phyloP scores from a whole-genome alignment of 2,329 filamentous ascomycete genomes.

The Coniochaeta ligniaria region DNA sequence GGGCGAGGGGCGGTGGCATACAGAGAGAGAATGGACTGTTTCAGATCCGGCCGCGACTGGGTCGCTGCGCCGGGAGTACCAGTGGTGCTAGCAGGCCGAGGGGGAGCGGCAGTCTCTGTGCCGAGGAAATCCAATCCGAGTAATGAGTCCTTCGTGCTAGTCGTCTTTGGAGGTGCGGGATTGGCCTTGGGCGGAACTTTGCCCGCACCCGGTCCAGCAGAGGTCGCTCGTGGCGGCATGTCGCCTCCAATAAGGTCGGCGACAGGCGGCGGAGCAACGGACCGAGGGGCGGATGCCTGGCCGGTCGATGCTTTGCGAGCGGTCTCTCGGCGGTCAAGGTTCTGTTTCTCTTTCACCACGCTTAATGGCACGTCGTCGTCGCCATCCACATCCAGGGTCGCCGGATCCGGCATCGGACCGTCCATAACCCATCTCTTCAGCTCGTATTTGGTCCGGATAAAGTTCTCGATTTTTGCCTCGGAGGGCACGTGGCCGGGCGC shows the following conservation, averaged over 20 bases:
- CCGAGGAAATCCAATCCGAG: slow-evolving; percentile 91
- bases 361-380: slow-evolving; percentile 72
- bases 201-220: slow-evolving; percentile 57
- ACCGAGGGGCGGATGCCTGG: slow-evolving; percentile 19
- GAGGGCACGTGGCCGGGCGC: slow-evolving; percentile 86
- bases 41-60: slow-evolving; percentile 83
- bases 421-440: slow-evolving; percentile 99
- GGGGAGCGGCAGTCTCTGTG: slow-evolving; percentile 59
- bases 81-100: slow-evolving; percentile 74
- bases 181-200: slow-evolving; percentile 54
- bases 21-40: slow-evolving; percentile 93
- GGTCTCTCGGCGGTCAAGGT: slow-evolving; percentile 51
- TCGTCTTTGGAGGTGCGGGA: slow-evolving; percentile 59
- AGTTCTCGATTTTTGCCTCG: slow-evolving; percentile 98
- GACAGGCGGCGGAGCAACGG: slow-evolving; percentile 34
- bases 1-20: slow-evolving; percentile 81
- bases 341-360: slow-evolving; percentile 60
- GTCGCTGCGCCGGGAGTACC: slow-evolving; percentile 51
- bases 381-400: slow-evolving; percentile 72
- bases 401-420: slow-evolving; percentile 86
- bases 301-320: slow-evolving; percentile 52
- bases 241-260: slow-evolving; percentile 81
- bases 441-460: slow-evolving; percentile 98
- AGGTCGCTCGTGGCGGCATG: slow-evolving; percentile 64
- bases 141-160: slow-evolving; percentile 80